A percentile compares a stretch with the other conserved stretches of the same genome.
phyloP scores from a whole-genome alignment of 2,329 filamentous ascomycete genomes.

The Talaromyces sp. region DNA sequence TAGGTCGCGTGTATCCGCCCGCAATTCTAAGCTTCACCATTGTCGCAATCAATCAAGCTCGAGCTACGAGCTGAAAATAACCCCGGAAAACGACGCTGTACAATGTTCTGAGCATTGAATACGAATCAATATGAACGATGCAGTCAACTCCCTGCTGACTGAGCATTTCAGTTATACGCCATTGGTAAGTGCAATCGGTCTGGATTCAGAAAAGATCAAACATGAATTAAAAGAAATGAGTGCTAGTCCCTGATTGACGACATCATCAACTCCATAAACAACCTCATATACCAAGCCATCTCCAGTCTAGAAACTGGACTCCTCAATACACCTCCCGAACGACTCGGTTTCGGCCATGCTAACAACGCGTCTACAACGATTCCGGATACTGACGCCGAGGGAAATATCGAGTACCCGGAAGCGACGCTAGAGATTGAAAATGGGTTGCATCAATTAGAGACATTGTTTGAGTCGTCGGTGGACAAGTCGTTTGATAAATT shows the following conservation, averaged over 20 bases:
- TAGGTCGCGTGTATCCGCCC: neutral
- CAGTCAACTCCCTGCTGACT: conserved; percentile 66
- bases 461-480: conserved; percentile 73
- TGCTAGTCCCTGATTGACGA: conserved; percentile 86
- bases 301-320: conserved; percentile 84
- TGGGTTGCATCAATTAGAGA: conserved; percentile 81
- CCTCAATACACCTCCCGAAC: conserved; percentile 66
- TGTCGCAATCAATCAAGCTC: neutral
- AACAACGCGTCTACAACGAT: conserved; percentile 45
- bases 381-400: conserved; percentile 47
- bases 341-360: conserved; percentile 70
- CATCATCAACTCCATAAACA: conserved; percentile 95
- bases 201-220: conserved; percentile 5
- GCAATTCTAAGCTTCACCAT: neutral
- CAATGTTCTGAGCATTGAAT: neutral
- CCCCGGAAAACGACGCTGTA: neutral
- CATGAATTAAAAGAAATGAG: conserved; percentile 9
- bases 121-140: conserved; percentile 39
- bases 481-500: conserved; percentile 84
- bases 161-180: conserved; percentile 96
- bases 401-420: conserved; percentile 46
- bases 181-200: conserved; percentile 58
- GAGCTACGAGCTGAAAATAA: neutral
- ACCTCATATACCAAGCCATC: conserved; percentile 84
- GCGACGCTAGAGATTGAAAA: conserved; percentile 75